Conservation (phyloP, 371 early-diverging fungal species). For the Mortierella sp. region DNA sequence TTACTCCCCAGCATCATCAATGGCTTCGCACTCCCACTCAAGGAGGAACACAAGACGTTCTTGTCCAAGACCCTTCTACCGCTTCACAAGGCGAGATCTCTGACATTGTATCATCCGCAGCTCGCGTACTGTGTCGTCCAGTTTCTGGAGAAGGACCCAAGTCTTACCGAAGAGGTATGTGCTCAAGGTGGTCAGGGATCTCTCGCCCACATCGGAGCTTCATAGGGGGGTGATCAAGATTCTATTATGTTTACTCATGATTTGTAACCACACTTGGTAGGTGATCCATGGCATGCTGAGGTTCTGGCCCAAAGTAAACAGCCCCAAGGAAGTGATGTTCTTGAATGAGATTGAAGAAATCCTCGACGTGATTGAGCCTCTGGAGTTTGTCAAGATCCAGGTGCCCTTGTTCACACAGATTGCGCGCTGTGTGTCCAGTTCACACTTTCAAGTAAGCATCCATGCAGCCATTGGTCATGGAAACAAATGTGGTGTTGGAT, state of each 20-base stretch:
- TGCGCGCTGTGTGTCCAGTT: conserved; percentile 89
- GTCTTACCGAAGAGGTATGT: conserved; percentile 85
- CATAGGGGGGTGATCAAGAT: background rate
- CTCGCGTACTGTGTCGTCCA: conserved; percentile 97
- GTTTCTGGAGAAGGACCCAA: conserved; percentile 96
- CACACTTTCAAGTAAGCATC: conserved; percentile 91
- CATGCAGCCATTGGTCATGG: no score
- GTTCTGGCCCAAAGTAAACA: conserved; percentile 98
- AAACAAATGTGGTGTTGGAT: no score
- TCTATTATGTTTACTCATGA: background rate
- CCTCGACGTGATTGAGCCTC: conserved; percentile 89
- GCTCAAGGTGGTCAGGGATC: background rate
- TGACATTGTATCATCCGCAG: conserved; percentile 94
- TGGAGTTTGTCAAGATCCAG: conserved; percentile 87
- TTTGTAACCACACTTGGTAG: conserved; percentile 49
- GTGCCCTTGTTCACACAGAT: conserved; percentile 91
- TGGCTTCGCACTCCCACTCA: conserved; percentile 97
- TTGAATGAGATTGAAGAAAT: conserved; percentile 96
- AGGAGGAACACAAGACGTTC: conserved; percentile 97
- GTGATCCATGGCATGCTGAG: conserved; percentile 87
- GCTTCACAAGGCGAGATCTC: conserved; percentile 91
- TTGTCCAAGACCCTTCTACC: conserved; percentile 91
- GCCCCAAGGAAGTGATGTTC: conserved; percentile 98
- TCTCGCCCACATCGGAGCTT: background rate
- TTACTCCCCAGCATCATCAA: conserved; percentile 87